These are phyloP conservation scores for Oryza australiensis DNA, from an alignment of 176 grass and related monocot species.

Conservation along the genomic window DNA sequence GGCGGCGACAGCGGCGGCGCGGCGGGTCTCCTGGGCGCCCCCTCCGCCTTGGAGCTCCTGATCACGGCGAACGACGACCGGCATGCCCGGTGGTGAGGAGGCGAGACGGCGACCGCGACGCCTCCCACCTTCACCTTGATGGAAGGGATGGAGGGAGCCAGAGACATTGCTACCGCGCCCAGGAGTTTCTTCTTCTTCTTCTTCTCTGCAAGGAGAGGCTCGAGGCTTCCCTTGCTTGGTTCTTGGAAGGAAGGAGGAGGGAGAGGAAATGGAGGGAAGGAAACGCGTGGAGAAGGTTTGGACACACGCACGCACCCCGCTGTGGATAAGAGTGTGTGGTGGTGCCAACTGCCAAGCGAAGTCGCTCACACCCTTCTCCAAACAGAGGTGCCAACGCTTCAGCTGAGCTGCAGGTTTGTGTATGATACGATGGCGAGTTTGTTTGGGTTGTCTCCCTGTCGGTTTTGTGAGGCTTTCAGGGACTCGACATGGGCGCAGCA, in stretches of 20 bases:
- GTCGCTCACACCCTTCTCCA: neutral
- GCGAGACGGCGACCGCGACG: slow-evolving; percentile 24
- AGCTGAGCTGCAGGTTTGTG: neutral
- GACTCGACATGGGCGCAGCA: slow-evolving; percentile 57
- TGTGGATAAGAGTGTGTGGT: slow-evolving; percentile 65
- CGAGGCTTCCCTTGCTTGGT: neutral
- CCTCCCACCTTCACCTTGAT: slow-evolving; percentile 79
- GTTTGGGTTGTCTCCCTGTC: too few relatives aligned
- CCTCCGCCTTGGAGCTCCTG: slow-evolving; percentile 76
- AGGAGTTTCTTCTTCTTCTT: neutral
- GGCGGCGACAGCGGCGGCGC: slow-evolving; percentile 76
- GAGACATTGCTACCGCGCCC: slow-evolving; percentile 53
- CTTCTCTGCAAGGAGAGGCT: neutral
- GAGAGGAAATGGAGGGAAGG: neutral
- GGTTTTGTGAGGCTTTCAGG: slow-evolving; percentile 51
- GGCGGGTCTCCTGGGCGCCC: slow-evolving; percentile 84
- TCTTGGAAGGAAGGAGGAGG: neutral
- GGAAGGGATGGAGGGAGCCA: slow-evolving; percentile 79
- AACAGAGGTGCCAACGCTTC: neutral
- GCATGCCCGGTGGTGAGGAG: slow-evolving; percentile 40
- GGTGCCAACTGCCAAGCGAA: slow-evolving; percentile 13
- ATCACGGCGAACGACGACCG: slow-evolving; percentile 51
- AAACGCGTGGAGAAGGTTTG: slow-evolving; percentile 44
- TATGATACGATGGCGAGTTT: slow-evolving; percentile 18
- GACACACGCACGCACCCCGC: slow-evolving; percentile 34